phyloP scores from a whole-genome alignment of 805 yeast genomes.

The Candida easanensis region DNA sequence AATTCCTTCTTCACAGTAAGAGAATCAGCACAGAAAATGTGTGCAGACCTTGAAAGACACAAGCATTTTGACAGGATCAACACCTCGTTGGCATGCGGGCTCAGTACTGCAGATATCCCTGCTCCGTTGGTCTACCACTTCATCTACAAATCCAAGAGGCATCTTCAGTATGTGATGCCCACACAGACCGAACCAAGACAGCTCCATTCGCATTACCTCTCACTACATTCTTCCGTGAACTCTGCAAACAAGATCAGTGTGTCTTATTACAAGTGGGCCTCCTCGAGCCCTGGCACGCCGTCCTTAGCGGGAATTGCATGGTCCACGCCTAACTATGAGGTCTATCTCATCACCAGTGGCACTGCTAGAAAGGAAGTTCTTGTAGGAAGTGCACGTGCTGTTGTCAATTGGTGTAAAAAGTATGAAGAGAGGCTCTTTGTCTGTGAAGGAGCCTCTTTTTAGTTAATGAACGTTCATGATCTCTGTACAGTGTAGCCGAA shows the following conservation, averaged over 20 bases:
- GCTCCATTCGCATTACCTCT: slow-evolving; percentile 23
- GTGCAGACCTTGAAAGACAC: slow-evolving; percentile 37
- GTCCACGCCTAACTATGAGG: slow-evolving; percentile 58
- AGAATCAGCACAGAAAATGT: slow-evolving; percentile 51
- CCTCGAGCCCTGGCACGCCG: slow-evolving; percentile 11
- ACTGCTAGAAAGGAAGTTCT: slow-evolving; percentile 52
- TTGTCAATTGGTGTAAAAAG: slow-evolving; percentile 74
- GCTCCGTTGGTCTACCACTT: slow-evolving; percentile 71
- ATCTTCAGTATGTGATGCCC: slow-evolving; percentile 60
- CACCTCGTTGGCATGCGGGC: slow-evolving; percentile 35
- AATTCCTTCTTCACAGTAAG: slow-evolving; percentile 78
- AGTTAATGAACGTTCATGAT: neutral
- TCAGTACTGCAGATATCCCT: slow-evolving; percentile 49
- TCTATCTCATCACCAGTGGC: slow-evolving; percentile 61
- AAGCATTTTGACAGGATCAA: slow-evolving; percentile 36
- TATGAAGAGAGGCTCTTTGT: slow-evolving; percentile 71
- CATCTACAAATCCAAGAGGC: slow-evolving; percentile 66
- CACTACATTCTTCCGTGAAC: slow-evolving; percentile 26
- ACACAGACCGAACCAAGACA: slow-evolving; percentile 17
- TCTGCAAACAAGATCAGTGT: slow-evolving; percentile 39
- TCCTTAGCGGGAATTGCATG: slow-evolving; percentile 45
- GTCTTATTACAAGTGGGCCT: slow-evolving; percentile 42
- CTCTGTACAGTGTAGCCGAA: too few species aligned
- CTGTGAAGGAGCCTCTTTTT: slow-evolving; percentile 69
- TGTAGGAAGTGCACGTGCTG: slow-evolving; percentile 56